These are phyloP conservation scores for Aechmea fasciata DNA, from an alignment of 176 grass and related monocot genomes.

Conservation along the genomic window DNA sequence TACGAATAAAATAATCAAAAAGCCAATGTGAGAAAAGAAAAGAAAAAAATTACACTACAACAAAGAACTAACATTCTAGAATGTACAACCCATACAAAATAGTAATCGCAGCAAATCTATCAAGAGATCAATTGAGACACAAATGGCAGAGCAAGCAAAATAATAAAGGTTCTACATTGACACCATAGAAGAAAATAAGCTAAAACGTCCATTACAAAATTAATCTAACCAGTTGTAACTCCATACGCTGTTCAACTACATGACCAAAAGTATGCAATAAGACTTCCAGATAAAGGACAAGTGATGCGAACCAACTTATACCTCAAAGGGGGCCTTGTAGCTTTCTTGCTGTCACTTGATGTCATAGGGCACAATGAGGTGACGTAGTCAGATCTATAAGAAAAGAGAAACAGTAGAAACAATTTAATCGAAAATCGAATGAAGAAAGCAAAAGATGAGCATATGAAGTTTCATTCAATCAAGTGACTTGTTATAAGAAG, in stretches of 20 bases:
- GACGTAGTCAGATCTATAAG: conserved; percentile 44
- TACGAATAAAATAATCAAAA: no score
- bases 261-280: background rate
- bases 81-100: no score
- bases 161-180: background rate
- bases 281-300: background rate
- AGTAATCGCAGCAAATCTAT: no score
- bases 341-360: conserved; percentile 26
- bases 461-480: background rate
- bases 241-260: background rate
- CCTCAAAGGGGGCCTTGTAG: conserved; percentile 35
- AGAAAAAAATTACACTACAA: no score
- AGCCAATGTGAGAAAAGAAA: no score
- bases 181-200: background rate
- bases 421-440: background rate
- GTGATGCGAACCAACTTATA: conserved; percentile 16
- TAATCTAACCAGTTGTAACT: background rate
- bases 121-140: no score
- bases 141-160: no score
- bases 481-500: background rate
- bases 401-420: background rate
- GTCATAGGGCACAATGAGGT: conserved; percentile 48
- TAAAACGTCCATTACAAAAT: background rate
- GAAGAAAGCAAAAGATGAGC: background rate
- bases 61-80: no score